phyloP scores from a whole-genome alignment of 805 yeast species.

The Komagataella mondaviorum region DNA sequence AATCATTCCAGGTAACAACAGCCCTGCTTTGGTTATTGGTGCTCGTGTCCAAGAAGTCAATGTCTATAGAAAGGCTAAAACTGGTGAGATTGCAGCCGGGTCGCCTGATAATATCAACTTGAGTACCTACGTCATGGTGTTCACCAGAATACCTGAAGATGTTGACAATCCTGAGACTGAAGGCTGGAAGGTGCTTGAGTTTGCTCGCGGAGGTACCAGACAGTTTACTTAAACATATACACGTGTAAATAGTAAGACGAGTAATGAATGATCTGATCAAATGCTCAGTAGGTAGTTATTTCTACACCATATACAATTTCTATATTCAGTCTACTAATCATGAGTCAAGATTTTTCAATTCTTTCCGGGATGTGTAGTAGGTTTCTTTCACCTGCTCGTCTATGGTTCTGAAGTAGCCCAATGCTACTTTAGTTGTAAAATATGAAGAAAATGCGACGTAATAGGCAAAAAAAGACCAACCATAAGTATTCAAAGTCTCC shows the following conservation, averaged over 20 bases:
- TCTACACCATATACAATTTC: background rate
- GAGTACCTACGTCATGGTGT: conserved; percentile 92
- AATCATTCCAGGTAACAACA: conserved; percentile 77
- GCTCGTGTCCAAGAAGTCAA: conserved; percentile 96
- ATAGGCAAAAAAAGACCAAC: background rate
- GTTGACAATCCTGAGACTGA: conserved; percentile 83
- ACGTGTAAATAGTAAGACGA: background rate
- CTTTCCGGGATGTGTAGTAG: background rate
- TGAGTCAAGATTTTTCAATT: background rate
- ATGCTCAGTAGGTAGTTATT: too few relatives aligned
- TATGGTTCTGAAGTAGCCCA: background rate
- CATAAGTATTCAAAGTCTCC: background rate
- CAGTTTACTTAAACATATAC: conserved; percentile 39
- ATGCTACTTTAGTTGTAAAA: background rate
- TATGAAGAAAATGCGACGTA: background rate
- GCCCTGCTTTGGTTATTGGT: conserved; percentile 85
- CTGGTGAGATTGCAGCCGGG: conserved; percentile 94
- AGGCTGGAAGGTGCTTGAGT: conserved; percentile 94
- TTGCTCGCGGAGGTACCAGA: conserved; percentile 88
- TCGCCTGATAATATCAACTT: conserved; percentile 84
- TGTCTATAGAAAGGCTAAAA: conserved; percentile 74
- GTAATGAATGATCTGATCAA: background rate
- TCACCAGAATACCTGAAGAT: conserved; percentile 87
- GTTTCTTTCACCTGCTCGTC: background rate
- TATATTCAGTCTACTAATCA: background rate